Evolutionary conservation across 2,329 filamentous ascomycete genomes (phyloP), one percentile per base, ranked within the genome.

Genomic region (Alternaria burnsii): DNA sequence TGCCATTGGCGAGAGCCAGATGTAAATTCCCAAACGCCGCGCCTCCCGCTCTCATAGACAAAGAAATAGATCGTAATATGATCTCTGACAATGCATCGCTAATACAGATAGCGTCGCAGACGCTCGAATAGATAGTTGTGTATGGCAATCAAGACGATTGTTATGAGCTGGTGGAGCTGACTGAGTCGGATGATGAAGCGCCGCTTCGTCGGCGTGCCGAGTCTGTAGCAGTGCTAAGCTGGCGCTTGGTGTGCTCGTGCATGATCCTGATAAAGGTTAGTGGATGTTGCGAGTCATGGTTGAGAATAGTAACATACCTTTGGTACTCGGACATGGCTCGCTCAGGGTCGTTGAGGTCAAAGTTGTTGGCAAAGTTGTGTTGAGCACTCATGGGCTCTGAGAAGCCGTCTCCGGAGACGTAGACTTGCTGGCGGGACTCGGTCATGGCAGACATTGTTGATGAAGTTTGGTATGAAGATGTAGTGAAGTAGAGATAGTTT

Each of bases 161-260:
- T 53, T 67, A 74, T 62, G 68, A 69, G 40, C 54, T 59, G n/a
- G 60, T 57, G 1, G 74, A 71, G 42, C 58, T 63, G 28, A 72
- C 64, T 14, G 70, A 72, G 5, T 59, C 58, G 26, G 61, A 61
- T 20, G 47, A 55, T 28, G 62, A 66, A 41, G 54, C 32, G 41
- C 60, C 68, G 26, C 64, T 70, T 59, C 81, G 77, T 71, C 82
- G 74, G 32, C 80, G 77, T 4, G 80, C 81, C 9, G 81, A 83
- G 60, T 76, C 76, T 47, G 81, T 80, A 1, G 82, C 82, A 46
- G 76, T 79, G 52, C 76, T 79, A 46, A 83, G 80, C 67, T 84
- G 82, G 52, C 78, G 78, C 71, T 81, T 82, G 64, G 82, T 84
- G 74, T 84, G 82, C 63, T 83, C 78, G 61, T 83, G 82, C 81